Base-by-base conservation (phyloP, 1,284 basidiomycete genomes). In the Coniophora puteana region DNA sequence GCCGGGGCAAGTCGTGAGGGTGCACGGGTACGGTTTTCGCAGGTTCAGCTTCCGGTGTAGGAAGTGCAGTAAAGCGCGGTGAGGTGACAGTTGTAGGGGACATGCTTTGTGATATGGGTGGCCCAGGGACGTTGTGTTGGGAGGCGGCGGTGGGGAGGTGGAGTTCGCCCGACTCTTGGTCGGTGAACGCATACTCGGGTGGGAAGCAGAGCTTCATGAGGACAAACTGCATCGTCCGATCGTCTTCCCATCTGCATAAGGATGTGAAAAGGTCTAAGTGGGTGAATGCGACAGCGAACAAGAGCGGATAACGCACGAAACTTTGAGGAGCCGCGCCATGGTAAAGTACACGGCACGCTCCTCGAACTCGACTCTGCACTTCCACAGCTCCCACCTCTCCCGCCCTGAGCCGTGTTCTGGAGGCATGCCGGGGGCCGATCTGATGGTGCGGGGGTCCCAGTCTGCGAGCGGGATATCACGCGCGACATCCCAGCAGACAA, bases 401-500 rank as follows among this genome's bases (percentile, higher is more conserved):
- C 49, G 45, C 5, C 38, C 46, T 3, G 43, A 34, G 5, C 46
- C 42, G 4, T 50, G 44, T 4, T 24, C 44, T 4, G 46, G 47
- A 7, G 44, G 43, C 33, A 30, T 56, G 1, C 34, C 34, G 29
- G 33, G 20, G 2, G 45, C 50, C 10, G 25, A 3, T 2, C 46
- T 47, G 11, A 59, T 36, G 2, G 61, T 48, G 8, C 54, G 55
- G 3, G 80, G 81, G 38, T 75, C 73, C 82, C 83, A 85, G 40
- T 82, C 72, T 1, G 80, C 80, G 2, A 83, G 66, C 45, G 74
- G 76, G 3, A 59, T 53, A 40, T 83, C 74, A 3, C 68, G 67
- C 38, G 74, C 72, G 12, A 85, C 74, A 46, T 86, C 82, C 83
- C 83, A 85, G 50, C 83, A 86, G 6, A 86, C 74, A n/a, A 86